Percentiles rank a stretch among this genome's conserved stretches.
Conservation (phyloP, 306 rosid species). For the Vigna trinervia region DNA sequence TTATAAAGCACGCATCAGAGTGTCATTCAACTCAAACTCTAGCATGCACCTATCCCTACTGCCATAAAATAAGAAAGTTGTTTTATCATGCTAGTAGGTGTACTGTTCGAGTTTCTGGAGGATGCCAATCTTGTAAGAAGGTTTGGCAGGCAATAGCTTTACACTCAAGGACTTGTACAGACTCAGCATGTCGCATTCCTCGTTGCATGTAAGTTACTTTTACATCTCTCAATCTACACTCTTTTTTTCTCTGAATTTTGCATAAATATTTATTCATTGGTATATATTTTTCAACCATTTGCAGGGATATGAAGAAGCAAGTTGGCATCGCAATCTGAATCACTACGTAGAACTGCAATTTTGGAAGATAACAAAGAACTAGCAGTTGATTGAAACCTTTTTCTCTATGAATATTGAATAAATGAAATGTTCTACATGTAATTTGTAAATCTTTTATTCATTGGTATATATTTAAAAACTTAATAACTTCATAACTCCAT, state of each 20-base stretch:
- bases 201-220: conserved; percentile 55
- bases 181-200: conserved; percentile 48
- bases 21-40: conserved; percentile 40
- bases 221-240: not conserved
- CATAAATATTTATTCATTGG: conserved; percentile 25
- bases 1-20: conserved; percentile 47
- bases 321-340: not conserved
- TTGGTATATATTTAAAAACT: no score
- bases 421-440: conserved; percentile 1
- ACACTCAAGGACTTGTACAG: conserved; percentile 51
- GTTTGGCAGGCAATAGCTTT: conserved; percentile 6
- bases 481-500: no score
- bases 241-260: not conserved
- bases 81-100: conserved; percentile 53
- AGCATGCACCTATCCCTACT: conserved; percentile 50
- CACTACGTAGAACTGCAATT: conserved; percentile 29
- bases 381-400: no score
- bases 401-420: not conserved
- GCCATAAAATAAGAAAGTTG: conserved; percentile 49
- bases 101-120: conserved; percentile 38
- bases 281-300: conserved; percentile 31
- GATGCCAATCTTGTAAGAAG: conserved; percentile 55
- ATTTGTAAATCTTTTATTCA: no score
- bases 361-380: not conserved
- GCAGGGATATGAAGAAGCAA: conserved; percentile 50